phyloP scores from a whole-genome alignment of 192 early-diverging fungal genomes.

The Glomus cerebriforme region DNA sequence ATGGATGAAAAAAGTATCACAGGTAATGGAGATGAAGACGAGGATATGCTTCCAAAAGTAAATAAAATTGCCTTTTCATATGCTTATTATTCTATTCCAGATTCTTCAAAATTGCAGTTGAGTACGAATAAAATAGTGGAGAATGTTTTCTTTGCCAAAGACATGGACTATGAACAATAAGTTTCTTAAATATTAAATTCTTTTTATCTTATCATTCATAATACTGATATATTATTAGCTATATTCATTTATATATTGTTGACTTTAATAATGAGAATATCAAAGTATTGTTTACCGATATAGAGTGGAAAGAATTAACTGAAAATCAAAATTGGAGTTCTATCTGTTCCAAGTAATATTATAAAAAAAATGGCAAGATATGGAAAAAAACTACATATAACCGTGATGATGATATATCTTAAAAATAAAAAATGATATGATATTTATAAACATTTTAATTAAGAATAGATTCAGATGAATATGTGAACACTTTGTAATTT shows the following conservation, averaged over 20 bases:
- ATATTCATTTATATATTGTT: constrained; percentile 30
- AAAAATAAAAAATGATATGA: constrained; percentile 14
- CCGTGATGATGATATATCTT: constrained; percentile 8
- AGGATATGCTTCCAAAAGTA: not conserved
- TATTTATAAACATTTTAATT: not conserved
- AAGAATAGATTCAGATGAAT: not conserved
- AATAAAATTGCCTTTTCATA: constrained; percentile 18
- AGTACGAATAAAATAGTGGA: constrained; percentile 27
- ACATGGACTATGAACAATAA: constrained; percentile 32
- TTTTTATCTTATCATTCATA: constrained; percentile 11
- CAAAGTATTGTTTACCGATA: constrained; percentile 10
- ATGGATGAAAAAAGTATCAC: not conserved
- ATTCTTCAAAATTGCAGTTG: constrained; percentile 15
- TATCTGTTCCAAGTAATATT: constrained; percentile 10
- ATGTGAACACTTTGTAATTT: too few relatives aligned
- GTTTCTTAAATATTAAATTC: constrained; percentile 18
- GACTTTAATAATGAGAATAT: constrained; percentile 25
- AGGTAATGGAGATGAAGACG: not conserved
- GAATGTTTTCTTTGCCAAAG: constrained; percentile 20
- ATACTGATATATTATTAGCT: constrained; percentile 25
- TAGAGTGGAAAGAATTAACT: constrained; percentile 28
- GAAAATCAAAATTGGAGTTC: constrained; percentile 18
- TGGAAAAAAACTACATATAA: constrained; percentile 10
- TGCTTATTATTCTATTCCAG: constrained; percentile 22
- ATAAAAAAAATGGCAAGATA: constrained; percentile 13